Evolutionary conservation across 2,329 filamentous ascomycete genomes (phyloP).

Genomic region (Thelonectria discophora): DNA sequence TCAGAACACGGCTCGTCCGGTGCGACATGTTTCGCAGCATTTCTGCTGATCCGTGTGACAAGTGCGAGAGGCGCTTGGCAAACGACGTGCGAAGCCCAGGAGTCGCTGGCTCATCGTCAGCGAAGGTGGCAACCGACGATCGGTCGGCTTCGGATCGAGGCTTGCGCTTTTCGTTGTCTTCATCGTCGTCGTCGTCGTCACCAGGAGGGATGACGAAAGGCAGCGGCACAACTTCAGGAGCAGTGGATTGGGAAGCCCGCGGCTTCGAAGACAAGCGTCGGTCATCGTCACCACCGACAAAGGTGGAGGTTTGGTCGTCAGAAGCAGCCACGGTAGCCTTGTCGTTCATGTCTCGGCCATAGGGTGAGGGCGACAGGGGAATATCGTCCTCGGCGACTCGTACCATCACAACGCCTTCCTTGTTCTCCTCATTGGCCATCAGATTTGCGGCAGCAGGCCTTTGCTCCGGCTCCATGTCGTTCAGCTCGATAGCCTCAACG

Average conservation of each 20-base stretch:
- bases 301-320: slow-evolving; percentile 20
- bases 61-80: slow-evolving; percentile 59
- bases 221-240: slow-evolving; percentile 66
- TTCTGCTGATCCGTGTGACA: slow-evolving; percentile 59
- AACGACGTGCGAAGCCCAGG: slow-evolving; percentile 49
- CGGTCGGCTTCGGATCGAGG: slow-evolving; percentile 55
- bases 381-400: slow-evolving; percentile 61
- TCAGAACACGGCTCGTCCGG: slow-evolving; percentile 33
- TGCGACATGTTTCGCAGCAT: slow-evolving; percentile 57
- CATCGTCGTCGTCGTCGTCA: slow-evolving; percentile 52
- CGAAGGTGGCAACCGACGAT: slow-evolving; percentile 76
- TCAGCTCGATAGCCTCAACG: slow-evolving; percentile 63
- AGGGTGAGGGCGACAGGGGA: slow-evolving; percentile 38
- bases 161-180: too few species aligned
- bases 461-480: slow-evolving; percentile 53
- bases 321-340: slow-evolving; percentile 37
- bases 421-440: slow-evolving; percentile 52
- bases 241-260: slow-evolving; percentile 44
- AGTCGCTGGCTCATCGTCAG: slow-evolving; percentile 60
- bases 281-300: slow-evolving; percentile 29
- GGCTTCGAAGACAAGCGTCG: slow-evolving; percentile 35
- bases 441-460: slow-evolving; percentile 46
- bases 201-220: slow-evolving; percentile 69
- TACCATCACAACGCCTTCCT: slow-evolving; percentile 60
- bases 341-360: slow-evolving; percentile 38